Conservation (phyloP, 2,329 filamentous ascomycete species). For the Nemania sp. region DNA sequence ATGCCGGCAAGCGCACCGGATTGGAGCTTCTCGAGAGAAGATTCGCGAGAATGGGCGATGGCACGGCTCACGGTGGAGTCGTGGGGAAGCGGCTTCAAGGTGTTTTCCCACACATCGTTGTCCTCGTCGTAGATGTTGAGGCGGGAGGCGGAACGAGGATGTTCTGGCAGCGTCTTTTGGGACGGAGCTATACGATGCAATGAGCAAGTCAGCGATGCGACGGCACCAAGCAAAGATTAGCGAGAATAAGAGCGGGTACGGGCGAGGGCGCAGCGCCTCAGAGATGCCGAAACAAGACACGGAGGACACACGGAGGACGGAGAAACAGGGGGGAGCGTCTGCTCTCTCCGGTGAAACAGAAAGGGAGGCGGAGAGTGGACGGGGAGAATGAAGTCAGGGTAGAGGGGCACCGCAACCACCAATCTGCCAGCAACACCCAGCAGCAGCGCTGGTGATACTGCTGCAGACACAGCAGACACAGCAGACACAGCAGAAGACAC, state of each 20-base stretch:
- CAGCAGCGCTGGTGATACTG: slow-evolving; percentile 7
- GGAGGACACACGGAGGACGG: too few species aligned
- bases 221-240: slow-evolving; percentile 26
- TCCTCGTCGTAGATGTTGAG: slow-evolving; percentile 56
- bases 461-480: slow-evolving; percentile 16
- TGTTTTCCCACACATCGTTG: slow-evolving; percentile 52
- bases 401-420: slow-evolving; percentile 17
- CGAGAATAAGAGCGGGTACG: slow-evolving; percentile 9
- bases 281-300: too few species aligned
- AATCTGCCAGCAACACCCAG: slow-evolving; percentile 6
- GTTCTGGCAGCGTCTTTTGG: slow-evolving; percentile 59
- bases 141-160: slow-evolving; percentile 53
- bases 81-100: slow-evolving; percentile 51
- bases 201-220: slow-evolving; percentile 33
- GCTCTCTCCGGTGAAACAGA: slow-evolving; percentile 40
- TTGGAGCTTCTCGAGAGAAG: slow-evolving; percentile 59
- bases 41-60: slow-evolving; percentile 58
- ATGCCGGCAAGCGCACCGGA: slow-evolving; percentile 39
- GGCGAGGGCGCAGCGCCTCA: background rate
- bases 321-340: slow-evolving; percentile 8
- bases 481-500: too few species aligned
- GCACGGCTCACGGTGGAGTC: slow-evolving; percentile 45
- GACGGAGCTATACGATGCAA: slow-evolving; percentile 54
- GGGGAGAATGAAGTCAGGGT: too few species aligned
- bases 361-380: background rate